phyloP scores from a whole-genome alignment of 2,329 filamentous ascomycete genomes.

The Penicillium brevicompactum region DNA sequence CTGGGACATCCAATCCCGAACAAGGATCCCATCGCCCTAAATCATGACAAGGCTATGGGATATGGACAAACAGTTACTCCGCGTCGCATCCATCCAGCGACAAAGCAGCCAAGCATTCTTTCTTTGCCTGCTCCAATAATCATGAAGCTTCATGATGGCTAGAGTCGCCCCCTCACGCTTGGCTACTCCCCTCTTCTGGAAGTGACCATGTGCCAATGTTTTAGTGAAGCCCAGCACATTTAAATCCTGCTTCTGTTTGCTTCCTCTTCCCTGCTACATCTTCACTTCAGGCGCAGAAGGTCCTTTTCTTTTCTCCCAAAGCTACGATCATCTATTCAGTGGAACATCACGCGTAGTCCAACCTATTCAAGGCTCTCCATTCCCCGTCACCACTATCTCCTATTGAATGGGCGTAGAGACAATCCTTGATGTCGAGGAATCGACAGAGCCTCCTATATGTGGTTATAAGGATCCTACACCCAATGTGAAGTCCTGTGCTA shows the following conservation, averaged over 20 bases:
- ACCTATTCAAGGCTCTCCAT: not conserved
- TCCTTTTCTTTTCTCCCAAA: not conserved
- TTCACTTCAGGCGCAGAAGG: not conserved
- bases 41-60: slow-evolving; percentile 5
- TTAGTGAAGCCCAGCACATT: not conserved
- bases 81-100: slow-evolving; percentile 1
- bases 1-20: slow-evolving; percentile 17
- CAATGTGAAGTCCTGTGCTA: slow-evolving; percentile 17
- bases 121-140: slow-evolving; percentile 17
- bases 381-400: slow-evolving; percentile 1
- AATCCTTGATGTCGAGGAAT: slow-evolving; percentile 44
- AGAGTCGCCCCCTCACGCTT: slow-evolving; percentile 13
- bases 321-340: not conserved
- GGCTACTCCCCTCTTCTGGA: slow-evolving; percentile 11
- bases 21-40: slow-evolving; percentile 1
- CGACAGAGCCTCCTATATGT: slow-evolving; percentile 45
- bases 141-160: slow-evolving; percentile 8
- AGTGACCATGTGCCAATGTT: slow-evolving; percentile 4
- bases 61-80: slow-evolving; percentile 1
- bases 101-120: slow-evolving; percentile 18
- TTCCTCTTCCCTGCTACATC: slow-evolving; percentile 1
- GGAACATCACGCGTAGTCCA: slow-evolving; percentile 3
- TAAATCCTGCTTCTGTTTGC: not conserved
- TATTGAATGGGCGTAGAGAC: slow-evolving; percentile 46
- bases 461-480: slow-evolving; percentile 29